A percentile compares a stretch with the other conserved stretches of the same genome.
These are phyloP conservation scores for Phialocephala subalpina DNA, from an alignment of 2,329 filamentous ascomycete species.

Conservation along the genomic window DNA sequence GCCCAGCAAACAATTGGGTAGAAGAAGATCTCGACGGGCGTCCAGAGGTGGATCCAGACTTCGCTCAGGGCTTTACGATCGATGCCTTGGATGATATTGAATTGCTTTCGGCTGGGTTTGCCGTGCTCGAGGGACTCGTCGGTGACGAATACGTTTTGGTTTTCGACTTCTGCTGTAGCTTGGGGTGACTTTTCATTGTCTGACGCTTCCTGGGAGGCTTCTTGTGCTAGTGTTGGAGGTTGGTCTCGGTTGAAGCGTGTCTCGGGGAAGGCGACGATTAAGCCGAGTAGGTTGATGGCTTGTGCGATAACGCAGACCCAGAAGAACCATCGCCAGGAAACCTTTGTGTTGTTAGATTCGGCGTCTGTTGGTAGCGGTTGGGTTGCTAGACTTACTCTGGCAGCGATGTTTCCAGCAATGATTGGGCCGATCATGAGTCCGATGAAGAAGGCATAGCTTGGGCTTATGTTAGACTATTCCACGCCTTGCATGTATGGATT, in stretches of 20 bases:
- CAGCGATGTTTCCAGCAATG: background rate
- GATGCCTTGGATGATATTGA: background rate
- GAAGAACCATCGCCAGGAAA: background rate
- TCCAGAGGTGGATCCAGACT: background rate
- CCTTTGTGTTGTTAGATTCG: background rate
- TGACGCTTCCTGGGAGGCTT: background rate
- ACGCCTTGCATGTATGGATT: background rate
- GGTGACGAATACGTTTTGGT: background rate
- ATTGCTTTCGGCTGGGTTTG: background rate
- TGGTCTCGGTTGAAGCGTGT: background rate
- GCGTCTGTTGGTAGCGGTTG: background rate
- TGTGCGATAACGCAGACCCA: background rate
- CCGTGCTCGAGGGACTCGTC: background rate
- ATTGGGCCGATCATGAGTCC: background rate
- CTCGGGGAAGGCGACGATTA: background rate
- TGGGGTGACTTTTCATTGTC: background rate
- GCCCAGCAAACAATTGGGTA: background rate
- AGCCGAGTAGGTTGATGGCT: background rate
- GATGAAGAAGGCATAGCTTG: constrained; percentile 8
- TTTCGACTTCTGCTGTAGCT: background rate
- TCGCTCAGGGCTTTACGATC: background rate
- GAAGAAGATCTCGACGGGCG: background rate
- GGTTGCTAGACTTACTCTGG: background rate
- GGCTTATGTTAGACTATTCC: background rate
- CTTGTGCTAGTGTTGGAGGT: background rate